Base-by-base conservation (phyloP, 805 yeast species). In the Yarrowia sp. region DNA sequence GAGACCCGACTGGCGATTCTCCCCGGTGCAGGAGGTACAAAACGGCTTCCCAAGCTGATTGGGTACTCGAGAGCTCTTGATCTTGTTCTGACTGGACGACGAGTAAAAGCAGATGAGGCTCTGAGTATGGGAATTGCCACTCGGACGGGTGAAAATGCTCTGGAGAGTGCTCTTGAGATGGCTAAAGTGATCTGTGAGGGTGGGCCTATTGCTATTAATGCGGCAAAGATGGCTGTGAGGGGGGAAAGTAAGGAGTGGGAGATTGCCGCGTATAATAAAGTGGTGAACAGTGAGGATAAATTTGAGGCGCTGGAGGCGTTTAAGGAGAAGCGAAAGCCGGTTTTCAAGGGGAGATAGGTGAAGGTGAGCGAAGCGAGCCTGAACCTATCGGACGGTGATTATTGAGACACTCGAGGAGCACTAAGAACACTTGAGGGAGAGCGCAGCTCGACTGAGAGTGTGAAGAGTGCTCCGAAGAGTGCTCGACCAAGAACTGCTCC, bases 1-100 rank as follows among this genome's bases (percentile, higher is more conserved):
- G 83, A 80, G 71, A 80, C 83, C 70, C 79, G 78, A 66, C 74
- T 83, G 31, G 86, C 86, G 3, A 76, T 82, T 17, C 76, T 81
- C 47, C 84, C 84, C 32, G 84, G 78, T 1, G 77, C 84, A 10
- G 86, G 86, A 15, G 86, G 85, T 15, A 81, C 85, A 1, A 85
- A 83, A 71, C 75, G 86, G 22, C 75, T 83, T 45, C 75, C 80
- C 22, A 73, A 78, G 41, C 78, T 81, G 14, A 75, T 83, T 67
- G 86, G 86, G 14, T 81, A 82, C 71, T 74, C 83, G 10, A 74
- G 76, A 41, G 84, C 86, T 13, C 79, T 80, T 80, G 85, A 83
- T 66, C 68, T 74, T 17, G 73, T 77, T 9, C 69, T 79, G n/a
- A 78, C 81, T 0, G 81, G 82, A 13, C 72, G 77, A 9, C 69